Percentiles rank a stretch among this genome's conserved stretches.
Evolutionary conservation across 2,329 filamentous ascomycete genomes (phyloP).

Genomic region (Myotisia sp.): DNA sequence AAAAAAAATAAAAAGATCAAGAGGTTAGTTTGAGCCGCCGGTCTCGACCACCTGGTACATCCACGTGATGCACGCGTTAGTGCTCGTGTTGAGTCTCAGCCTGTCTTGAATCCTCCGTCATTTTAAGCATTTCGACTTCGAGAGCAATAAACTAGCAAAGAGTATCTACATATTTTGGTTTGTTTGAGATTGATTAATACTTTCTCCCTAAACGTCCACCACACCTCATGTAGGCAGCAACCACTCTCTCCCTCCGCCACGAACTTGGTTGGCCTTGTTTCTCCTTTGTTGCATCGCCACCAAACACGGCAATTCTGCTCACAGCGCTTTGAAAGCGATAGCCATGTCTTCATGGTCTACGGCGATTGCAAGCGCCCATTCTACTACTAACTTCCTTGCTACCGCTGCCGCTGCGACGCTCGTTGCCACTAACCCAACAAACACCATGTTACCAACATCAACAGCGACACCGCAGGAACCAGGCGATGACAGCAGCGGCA

Average conservation of each 20-base stretch:
- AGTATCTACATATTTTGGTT: no score
- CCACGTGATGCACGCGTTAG: no score
- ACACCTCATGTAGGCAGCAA: conserved; percentile 4
- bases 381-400: conserved; percentile 11
- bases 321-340: background rate
- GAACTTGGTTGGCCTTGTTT: background rate
- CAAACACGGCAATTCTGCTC: background rate
- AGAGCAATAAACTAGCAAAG: no score
- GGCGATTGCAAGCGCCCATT: conserved; percentile 2
- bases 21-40: no score
- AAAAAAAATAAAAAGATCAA: no score
- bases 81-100: no score
- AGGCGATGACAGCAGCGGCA: conserved; percentile 44
- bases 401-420: conserved; percentile 10
- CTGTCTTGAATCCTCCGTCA: no score
- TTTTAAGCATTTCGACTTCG: no score
- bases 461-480: conserved; percentile 11
- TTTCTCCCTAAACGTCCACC: no score
- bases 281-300: background rate
- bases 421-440: conserved; percentile 1
- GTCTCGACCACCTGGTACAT: no score
- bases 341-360: conserved; percentile 2
- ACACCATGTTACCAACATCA: conserved; percentile 3
- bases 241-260: background rate
- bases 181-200: no score